These are phyloP conservation scores for Capsicum chinense DNA, from an alignment of 257 asterid genomes.

Conservation along the genomic window DNA sequence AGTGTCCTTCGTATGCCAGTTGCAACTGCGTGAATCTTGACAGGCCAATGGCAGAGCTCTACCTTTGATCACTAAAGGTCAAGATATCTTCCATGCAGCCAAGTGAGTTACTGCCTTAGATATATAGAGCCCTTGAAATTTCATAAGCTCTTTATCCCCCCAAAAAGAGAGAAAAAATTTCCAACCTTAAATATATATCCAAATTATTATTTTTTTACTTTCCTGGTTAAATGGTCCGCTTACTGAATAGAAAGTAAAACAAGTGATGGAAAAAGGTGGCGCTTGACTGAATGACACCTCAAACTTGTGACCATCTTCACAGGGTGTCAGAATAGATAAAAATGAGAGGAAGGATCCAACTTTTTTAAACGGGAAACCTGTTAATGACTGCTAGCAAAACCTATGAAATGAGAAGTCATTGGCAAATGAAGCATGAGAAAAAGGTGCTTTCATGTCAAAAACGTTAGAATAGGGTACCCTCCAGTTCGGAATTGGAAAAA, in stretches of 20 bases:
- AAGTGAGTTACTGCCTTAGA: background rate
- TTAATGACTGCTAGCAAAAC: background rate
- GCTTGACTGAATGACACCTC: background rate
- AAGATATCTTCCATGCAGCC: slow-evolving; percentile 9
- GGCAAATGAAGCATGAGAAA: background rate
- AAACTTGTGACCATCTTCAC: background rate
- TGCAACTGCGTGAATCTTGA: slow-evolving; percentile 14
- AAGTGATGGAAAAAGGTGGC: background rate
- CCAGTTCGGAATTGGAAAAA: background rate
- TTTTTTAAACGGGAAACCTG: background rate
- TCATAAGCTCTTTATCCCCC: background rate
- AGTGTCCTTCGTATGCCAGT: background rate
- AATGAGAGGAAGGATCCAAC: slow-evolving; percentile 10
- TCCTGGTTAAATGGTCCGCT: background rate
- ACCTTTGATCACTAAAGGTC: background rate
- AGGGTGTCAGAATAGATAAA: background rate
- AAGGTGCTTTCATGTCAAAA: background rate
- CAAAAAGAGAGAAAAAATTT: background rate
- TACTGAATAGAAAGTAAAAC: background rate
- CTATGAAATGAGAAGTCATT: background rate
- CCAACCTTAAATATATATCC: slow-evolving; percentile 11
- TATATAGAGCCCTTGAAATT: background rate
- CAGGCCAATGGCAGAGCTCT: background rate
- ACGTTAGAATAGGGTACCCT: background rate
- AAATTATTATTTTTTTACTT: background rate